These are phyloP conservation scores for Aspergillus brasiliensis DNA, from an alignment of 2,329 filamentous ascomycete species.

Conservation along the genomic window DNA sequence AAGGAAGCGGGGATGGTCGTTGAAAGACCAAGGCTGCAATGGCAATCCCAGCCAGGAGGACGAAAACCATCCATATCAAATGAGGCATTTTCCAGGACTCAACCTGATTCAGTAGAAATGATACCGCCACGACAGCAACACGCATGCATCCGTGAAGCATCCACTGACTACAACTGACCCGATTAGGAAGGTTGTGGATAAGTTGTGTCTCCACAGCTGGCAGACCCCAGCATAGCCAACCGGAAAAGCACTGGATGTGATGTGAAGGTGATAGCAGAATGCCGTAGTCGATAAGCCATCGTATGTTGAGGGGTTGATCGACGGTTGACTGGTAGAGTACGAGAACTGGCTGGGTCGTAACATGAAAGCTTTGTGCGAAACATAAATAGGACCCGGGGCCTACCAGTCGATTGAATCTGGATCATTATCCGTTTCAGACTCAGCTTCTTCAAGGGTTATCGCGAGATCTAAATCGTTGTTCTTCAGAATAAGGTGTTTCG, in stretches of 20 bases:
- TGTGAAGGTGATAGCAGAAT: constrained; percentile 32
- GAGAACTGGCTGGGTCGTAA: constrained; percentile 23
- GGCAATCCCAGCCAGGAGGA: constrained; percentile 29
- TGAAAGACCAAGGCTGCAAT: constrained; percentile 32
- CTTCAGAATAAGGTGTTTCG: constrained; percentile 26
- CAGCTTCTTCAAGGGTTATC: constrained; percentile 23
- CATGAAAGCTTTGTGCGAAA: constrained; percentile 34
- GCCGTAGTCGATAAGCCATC: constrained; percentile 38
- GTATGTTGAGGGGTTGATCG: constrained; percentile 36
- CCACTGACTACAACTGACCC: constrained; percentile 35
- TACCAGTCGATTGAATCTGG: constrained; percentile 28
- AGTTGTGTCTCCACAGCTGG: constrained; percentile 39
- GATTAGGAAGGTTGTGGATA: constrained; percentile 34
- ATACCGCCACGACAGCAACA: constrained; percentile 42
- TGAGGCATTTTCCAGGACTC: constrained; percentile 42
- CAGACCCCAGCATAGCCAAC: constrained; percentile 37
- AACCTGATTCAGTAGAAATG: constrained; percentile 32
- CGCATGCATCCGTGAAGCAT: constrained; percentile 42
- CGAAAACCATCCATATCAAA: constrained; percentile 22
- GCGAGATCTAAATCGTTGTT: constrained; percentile 25
- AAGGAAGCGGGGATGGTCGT: constrained; percentile 33
- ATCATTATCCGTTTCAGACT: constrained; percentile 37
- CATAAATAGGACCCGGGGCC: constrained; percentile 45
- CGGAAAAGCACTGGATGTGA: constrained; percentile 31
- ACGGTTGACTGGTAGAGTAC: constrained; percentile 28